Percentiles rank a stretch among this genome's conserved stretches.
Evolutionary conservation across 768 basidiomycete species (phyloP).

Genomic region (Boletus coccyginus): DNA sequence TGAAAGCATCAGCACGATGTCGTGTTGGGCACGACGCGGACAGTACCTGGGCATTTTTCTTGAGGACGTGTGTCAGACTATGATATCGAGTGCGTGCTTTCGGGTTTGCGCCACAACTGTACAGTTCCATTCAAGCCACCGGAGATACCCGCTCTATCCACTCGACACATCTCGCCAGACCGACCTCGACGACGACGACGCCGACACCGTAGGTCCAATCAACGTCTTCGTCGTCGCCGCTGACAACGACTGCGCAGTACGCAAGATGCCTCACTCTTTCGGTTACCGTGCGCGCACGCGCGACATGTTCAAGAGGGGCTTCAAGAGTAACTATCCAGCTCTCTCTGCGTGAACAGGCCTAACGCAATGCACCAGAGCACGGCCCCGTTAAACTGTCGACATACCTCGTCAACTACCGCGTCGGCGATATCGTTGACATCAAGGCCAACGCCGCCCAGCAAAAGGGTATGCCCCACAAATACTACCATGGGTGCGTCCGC

Average conservation of each 20-base stretch:
- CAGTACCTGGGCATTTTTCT: conserved; percentile 84
- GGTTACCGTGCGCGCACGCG: conserved; percentile 99
- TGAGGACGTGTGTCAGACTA: conserved; percentile 43
- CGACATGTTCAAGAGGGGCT: conserved; percentile 99
- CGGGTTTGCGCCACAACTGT: conserved; percentile 54
- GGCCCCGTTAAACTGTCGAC: conserved; percentile 90
- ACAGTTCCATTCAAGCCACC: conserved; percentile 66
- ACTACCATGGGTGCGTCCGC: conserved; percentile 84
- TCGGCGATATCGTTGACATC: conserved; percentile 99
- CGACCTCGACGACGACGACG: conserved; percentile 52
- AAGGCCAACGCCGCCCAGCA: conserved; percentile 99
- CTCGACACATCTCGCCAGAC: conserved; percentile 28
- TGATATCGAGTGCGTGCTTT: conserved; percentile 35
- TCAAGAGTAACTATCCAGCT: conserved; percentile 73
- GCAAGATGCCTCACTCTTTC: conserved; percentile 99
- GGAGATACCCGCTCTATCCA: conserved; percentile 47
- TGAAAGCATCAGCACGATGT: conserved; percentile 26
- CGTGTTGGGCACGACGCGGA: conserved; percentile 19
- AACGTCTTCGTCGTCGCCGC: conserved; percentile 14
- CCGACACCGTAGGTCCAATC: conserved; percentile 42
- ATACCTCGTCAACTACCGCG: conserved; percentile 87
- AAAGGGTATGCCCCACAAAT: conserved; percentile 99
- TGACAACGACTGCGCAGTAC: conserved; percentile 35
- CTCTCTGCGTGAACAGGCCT: conserved; percentile 8
- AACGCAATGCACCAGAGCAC: conserved; percentile 56